Evolutionary conservation across 768 basidiomycete genomes (phyloP), one percentile per base, ranked within the genome.

Genomic region (Tulasnella sp.): DNA sequence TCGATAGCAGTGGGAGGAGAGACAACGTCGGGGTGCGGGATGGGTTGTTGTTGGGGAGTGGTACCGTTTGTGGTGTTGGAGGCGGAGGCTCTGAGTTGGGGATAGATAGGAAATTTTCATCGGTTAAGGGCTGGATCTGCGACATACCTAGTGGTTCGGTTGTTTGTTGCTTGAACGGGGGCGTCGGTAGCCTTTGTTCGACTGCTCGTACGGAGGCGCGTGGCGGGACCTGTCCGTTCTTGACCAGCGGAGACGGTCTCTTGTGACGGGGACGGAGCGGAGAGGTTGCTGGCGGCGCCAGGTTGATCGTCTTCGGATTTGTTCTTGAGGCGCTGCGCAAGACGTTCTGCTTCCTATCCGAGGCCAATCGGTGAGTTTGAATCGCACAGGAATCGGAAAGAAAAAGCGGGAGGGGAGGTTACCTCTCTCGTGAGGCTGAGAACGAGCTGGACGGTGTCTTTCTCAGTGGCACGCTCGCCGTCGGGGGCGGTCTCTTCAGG

Each of bases 401-500:
- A 9, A 25, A 21, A 8, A 21, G 17, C 37, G 35, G 15, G 50
- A 17, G 32, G 32, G 25, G 12, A 39, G 37, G 12, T 39, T 19
- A 52, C 50, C 37, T 52, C 34, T 6, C 50, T 31, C 32, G 50
- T n/a, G 0, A 52, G 37, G 14, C 34, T 23, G 37, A 52, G 50
- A 32, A 52, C 50, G 12, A 52, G 19, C 35, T 52, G 27, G 37
- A 52, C 50, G 50, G 50, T 52, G 27, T 52, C 50, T 52, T 27
- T 23, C 34, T 34, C 50, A 52, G 32, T 34, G 37, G 29, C 50
- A 52, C 50, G 50, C 27, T 52, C 50, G 50, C 50, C 50, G 50
- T 52, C 34, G 37, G 15, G 32, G 50, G 50, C 25, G 50, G 27
- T 36, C 37, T 31, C 25, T 6, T 27, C 29, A 34, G 25, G 34